Evolutionary conservation across 352 stramenopile species (phyloP).

Genomic region (Globisporangium nagaii): DNA sequence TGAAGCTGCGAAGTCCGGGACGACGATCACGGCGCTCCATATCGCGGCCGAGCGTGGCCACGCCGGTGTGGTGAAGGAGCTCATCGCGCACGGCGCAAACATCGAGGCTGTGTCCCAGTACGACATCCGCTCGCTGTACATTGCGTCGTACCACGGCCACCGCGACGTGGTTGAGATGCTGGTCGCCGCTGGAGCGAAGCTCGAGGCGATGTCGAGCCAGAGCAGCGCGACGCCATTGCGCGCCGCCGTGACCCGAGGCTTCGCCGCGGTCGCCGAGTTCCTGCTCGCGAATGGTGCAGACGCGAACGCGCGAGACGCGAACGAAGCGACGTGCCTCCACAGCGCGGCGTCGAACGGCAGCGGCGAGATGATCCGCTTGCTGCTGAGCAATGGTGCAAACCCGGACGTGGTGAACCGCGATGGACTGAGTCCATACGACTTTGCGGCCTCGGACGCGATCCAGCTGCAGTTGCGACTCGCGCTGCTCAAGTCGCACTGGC

Average conservation of each 20-base stretch:
- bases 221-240: constrained; percentile 46
- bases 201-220: constrained; percentile 33
- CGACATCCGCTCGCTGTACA: constrained; percentile 35
- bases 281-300: constrained; percentile 35
- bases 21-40: constrained; percentile 45
- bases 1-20: constrained; percentile 28
- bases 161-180: constrained; percentile 33
- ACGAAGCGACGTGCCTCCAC: constrained; percentile 43
- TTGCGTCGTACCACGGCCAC: constrained; percentile 48
- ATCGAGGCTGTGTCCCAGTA: constrained; percentile 41
- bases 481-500: constrained; percentile 51
- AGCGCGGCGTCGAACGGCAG: constrained; percentile 39
- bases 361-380: constrained; percentile 29
- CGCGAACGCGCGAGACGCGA: constrained; percentile 33
- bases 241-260: constrained; percentile 34
- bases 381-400: constrained; percentile 28
- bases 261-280: constrained; percentile 26
- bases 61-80: constrained; percentile 26
- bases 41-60: constrained; percentile 51
- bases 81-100: constrained; percentile 34
- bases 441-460: constrained; percentile 35
- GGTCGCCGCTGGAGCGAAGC: constrained; percentile 29
- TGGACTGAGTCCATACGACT: constrained; percentile 32
- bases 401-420: constrained; percentile 30
- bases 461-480: constrained; percentile 42